A percentile compares a stretch with the other conserved stretches of the same genome.
Conservation (phyloP, 73 alveolate species). For the Blepharisma japonicum region DNA sequence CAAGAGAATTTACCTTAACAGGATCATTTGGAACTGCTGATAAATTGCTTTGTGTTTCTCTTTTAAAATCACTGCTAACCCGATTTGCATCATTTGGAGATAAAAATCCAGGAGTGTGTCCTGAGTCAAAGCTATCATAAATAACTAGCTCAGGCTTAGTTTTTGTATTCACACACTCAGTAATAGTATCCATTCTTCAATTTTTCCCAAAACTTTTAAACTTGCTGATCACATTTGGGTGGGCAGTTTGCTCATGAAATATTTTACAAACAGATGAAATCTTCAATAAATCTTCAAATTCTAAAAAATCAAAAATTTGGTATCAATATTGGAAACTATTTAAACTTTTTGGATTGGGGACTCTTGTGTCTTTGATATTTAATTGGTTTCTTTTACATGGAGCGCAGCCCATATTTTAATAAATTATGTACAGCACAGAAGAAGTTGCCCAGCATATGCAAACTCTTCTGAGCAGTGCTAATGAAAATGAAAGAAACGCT, state of each 20-base stretch:
- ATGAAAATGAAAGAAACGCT: not conserved
- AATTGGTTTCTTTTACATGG: not conserved
- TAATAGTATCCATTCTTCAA: not conserved
- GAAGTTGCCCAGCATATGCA: slow-evolving; percentile 16
- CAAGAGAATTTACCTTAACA: not conserved
- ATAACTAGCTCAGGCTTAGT: not conserved
- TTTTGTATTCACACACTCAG: not conserved
- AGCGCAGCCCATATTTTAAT: not conserved
- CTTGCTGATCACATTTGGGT: not conserved
- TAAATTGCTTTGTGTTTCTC: not conserved
- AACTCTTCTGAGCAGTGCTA: slow-evolving; percentile 18
- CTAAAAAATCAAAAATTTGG: slow-evolving; percentile 26
- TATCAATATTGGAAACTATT: slow-evolving; percentile 7
- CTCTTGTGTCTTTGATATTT: not conserved
- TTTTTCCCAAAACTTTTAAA: not conserved
- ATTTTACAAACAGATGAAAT: slow-evolving; percentile 7
- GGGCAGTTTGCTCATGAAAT: not conserved
- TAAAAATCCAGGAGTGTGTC: not conserved
- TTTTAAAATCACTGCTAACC: not conserved
- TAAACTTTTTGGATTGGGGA: not conserved
- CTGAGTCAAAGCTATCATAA: not conserved
- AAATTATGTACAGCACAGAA: not conserved
- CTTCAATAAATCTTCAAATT: not conserved
- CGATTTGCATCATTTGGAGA: not conserved
- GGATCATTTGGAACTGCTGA: slow-evolving; percentile 4